phyloP scores from a whole-genome alignment of 306 rosid species.

The Begonia fuchsioides region DNA sequence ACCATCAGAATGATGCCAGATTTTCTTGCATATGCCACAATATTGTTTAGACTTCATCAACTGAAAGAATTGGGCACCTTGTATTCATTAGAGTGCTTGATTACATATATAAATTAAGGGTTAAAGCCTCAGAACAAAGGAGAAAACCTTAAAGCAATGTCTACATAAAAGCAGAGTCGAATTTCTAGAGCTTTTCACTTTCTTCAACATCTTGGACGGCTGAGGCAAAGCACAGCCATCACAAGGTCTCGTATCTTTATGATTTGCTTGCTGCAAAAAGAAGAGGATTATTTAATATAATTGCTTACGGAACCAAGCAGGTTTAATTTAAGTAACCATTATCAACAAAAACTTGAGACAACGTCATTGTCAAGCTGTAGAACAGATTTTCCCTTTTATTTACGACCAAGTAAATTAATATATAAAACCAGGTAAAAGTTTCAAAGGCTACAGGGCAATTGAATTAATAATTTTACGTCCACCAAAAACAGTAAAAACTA shows the following conservation, averaged over 20 bases:
- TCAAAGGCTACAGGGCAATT: too few species aligned
- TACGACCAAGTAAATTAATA: too few species aligned
- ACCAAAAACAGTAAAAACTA: too few species aligned
- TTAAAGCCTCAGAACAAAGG: background rate
- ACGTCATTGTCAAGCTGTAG: too few species aligned
- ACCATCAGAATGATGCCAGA: constrained; percentile 92
- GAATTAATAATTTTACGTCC: too few species aligned
- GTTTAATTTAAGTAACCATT: background rate
- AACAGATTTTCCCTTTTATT: too few species aligned
- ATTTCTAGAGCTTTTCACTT: constrained; percentile 33
- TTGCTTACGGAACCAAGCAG: constrained; percentile 6
- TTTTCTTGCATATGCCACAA: constrained; percentile 90
- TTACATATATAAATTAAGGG: too few species aligned
- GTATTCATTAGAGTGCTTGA: constrained; percentile 9
- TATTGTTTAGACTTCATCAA: constrained; percentile 77
- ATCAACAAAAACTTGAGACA: too few species aligned
- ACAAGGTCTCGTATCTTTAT: constrained; percentile 37
- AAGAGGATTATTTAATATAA: constrained; percentile 15
- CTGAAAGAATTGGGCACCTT: constrained; percentile 23
- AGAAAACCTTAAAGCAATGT: constrained; percentile 68
- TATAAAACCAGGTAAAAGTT: too few species aligned
- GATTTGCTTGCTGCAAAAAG: constrained; percentile 38
- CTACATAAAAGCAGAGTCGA: constrained; percentile 44
- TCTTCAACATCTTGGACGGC: constrained; percentile 47
- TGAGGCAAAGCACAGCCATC: constrained; percentile 55